Percentiles rank a stretch among this genome's conserved stretches.
These are phyloP conservation scores for Alternaria gansuensis DNA, from an alignment of 2,329 filamentous ascomycete genomes.

Conservation along the genomic window DNA sequence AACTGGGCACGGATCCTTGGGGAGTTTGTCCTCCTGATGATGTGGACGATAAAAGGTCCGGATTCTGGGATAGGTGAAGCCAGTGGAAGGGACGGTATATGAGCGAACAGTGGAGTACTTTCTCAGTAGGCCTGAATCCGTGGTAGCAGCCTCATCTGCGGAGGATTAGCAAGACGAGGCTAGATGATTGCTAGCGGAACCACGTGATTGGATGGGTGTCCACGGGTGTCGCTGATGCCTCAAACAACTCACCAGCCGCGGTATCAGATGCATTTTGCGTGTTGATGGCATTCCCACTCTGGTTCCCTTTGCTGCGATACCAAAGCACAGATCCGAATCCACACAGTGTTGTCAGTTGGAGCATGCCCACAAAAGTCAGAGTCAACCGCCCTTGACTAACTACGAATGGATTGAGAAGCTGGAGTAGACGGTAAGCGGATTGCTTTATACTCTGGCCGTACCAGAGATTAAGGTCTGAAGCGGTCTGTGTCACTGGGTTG, in stretches of 20 bases:
- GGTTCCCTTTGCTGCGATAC: conserved; percentile 40
- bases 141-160: conserved; percentile 58
- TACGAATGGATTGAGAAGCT: conserved; percentile 38
- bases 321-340: conserved; percentile 50
- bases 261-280: conserved; percentile 34
- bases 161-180: conserved; percentile 19
- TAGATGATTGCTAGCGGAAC: conserved; percentile 4
- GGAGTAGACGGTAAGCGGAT: conserved; percentile 31
- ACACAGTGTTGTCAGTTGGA: conserved; percentile 50
- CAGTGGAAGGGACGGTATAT: conserved; percentile 72
- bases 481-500: conserved; percentile 36
- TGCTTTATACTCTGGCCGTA: conserved; percentile 42
- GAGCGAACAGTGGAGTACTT: conserved; percentile 76
- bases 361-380: conserved; percentile 51
- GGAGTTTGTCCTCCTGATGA: conserved; percentile 82
- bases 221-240: conserved; percentile 17
- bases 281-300: conserved; percentile 28
- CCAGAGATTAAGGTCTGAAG: conserved; percentile 37
- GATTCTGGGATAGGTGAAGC: conserved; percentile 75
- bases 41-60: conserved; percentile 86
- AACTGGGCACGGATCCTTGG: conserved; percentile 73
- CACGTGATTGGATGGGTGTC: conserved; percentile 21
- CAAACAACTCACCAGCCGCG: conserved; percentile 38
- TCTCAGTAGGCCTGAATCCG: conserved; percentile 81
- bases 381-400: conserved; percentile 27